Evolutionary conservation across 306 rosid genomes (phyloP), one percentile per base, ranked within the genome.

Genomic region (Cucumis cinereus): DNA sequence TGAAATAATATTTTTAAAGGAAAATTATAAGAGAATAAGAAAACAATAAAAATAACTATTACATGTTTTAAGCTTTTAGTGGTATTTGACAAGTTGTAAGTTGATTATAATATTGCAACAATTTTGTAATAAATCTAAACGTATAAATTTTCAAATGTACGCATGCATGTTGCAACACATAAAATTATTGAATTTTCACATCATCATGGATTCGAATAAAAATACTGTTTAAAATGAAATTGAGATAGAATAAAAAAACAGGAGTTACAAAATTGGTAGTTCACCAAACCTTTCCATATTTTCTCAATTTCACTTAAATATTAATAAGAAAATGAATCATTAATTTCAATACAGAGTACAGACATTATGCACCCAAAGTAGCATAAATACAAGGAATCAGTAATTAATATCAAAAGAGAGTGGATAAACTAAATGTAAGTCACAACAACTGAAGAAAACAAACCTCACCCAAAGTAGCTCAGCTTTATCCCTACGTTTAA

Each of bases 401-500:
- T 45, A 24, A 70, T 70, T 70, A 70, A 70, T 45, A 70, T 57
- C 14, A 45, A 67, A 67, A 2, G 50, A 4, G 33, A 41, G 52
- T n/a, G 17, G 24, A 30, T 38, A 66, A 40, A 41, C n/a, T 26
- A 67, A 41, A 40, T 41, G 53, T 40, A 22, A 66, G 20, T 66
- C 5, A 10, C 50, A 3, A n/a, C 11, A 30, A 64, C 10, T 11
- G 6, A 40, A 79, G 62, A 61, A 23, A 76, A 56, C 73, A 56
- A 83, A 93, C 98, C 95, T 91, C 96, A n/a, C n/a, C n/a, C n/a
- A n/a, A n/a, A n/a, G n/a, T n/a, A 78, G 91, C 93, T 86, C 96
- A 59, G 98, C 93, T 84, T 94, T 94, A 64, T 94, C 98, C 59
- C 93, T 85, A 8, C 87, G 90, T 74, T 82, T 83, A 75, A 91